phyloP scores from a whole-genome alignment of 2,329 filamentous ascomycete genomes.

The Xylariaceae sp. region DNA sequence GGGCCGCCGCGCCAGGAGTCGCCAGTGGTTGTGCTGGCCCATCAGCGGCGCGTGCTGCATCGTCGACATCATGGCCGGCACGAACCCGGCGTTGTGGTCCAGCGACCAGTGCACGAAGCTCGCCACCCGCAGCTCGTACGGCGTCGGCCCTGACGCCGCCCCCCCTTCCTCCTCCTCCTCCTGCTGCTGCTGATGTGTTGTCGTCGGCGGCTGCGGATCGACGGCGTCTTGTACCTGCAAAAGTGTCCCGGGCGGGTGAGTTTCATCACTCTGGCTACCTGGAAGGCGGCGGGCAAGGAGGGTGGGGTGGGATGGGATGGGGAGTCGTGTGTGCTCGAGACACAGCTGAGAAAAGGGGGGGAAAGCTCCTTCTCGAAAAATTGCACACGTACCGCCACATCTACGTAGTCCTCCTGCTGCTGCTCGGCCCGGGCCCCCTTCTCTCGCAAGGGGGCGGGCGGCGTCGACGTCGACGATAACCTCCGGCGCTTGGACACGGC shows the following conservation, averaged over 20 bases:
- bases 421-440: too few relatives aligned
- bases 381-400: conserved; percentile 38
- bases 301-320: too few relatives aligned
- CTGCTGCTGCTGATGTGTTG: too few relatives aligned
- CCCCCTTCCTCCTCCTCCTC: conserved; percentile 23
- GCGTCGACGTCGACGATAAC: conserved; percentile 7
- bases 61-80: conserved; percentile 52
- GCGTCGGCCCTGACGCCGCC: conserved; percentile 17
- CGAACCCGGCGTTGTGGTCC: conserved; percentile 47
- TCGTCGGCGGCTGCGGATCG: too few relatives aligned
- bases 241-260: too few relatives aligned
- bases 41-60: conserved; percentile 47
- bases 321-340: too few relatives aligned
- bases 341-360: too few relatives aligned
- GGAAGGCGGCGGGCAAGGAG: too few relatives aligned
- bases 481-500: conserved; percentile 21
- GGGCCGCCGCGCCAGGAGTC: conserved; percentile 33
- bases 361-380: too few relatives aligned
- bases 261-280: too few relatives aligned
- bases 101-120: conserved; percentile 53
- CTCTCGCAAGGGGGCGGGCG: conserved; percentile 6
- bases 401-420: conserved; percentile 27
- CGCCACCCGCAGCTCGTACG: conserved; percentile 40
- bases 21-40: conserved; percentile 44
- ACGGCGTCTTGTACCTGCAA: too few relatives aligned